Percentiles rank a stretch among this genome's conserved stretches.
Evolutionary conservation across 345 rosid species (phyloP).

Genomic region (Murraya paniculata): DNA sequence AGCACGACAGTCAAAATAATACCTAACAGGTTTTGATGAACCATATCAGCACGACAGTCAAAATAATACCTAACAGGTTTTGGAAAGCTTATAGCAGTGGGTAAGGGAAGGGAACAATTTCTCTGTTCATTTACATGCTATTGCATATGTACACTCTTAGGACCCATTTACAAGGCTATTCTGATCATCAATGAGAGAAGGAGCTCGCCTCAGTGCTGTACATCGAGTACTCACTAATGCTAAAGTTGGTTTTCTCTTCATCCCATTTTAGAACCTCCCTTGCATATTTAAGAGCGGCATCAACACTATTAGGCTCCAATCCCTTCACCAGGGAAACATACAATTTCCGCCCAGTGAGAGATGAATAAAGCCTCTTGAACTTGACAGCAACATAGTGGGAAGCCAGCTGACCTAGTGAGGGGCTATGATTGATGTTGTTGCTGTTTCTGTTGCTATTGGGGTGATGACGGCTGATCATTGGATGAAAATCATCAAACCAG

Average conservation of each 20-base stretch:
- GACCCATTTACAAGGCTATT: conserved; percentile 9
- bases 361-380: conserved; percentile 76
- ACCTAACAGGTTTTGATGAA: too few relatives aligned
- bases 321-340: conserved; percentile 69
- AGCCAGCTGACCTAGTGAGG: conserved; percentile 77
- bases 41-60: background rate
- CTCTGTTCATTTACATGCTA: conserved; percentile 8
- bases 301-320: conserved; percentile 57
- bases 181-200: conserved; percentile 29
- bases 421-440: conserved; percentile 60
- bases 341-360: conserved; percentile 69
- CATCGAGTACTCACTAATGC: conserved; percentile 49
- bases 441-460: conserved; percentile 35
- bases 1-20: background rate
- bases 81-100: background rate
- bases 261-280: conserved; percentile 95
- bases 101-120: background rate
- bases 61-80: background rate
- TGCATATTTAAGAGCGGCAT: conserved; percentile 59
- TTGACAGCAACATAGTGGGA: conserved; percentile 80
- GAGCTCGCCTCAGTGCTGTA: conserved; percentile 62
- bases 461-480: conserved; percentile 62
- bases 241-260: conserved; percentile 65
- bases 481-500: conserved; percentile 93
- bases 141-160: conserved; percentile 12